Evolutionary conservation across 164 flowering plant species (phyloP).

Genomic region (Akebia trifoliata): DNA sequence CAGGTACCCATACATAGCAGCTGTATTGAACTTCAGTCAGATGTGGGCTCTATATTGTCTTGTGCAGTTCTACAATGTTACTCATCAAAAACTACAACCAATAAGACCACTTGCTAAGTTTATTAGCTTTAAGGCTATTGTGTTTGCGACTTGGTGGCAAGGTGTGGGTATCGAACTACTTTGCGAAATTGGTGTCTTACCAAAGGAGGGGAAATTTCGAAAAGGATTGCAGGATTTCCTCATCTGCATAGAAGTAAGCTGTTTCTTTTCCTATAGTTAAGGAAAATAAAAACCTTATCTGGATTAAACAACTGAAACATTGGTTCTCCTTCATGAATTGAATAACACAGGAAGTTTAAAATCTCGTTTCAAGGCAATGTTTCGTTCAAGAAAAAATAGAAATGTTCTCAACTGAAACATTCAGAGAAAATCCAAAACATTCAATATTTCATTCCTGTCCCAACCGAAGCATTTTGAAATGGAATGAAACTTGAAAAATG

Average conservation of each 20-base stretch:
- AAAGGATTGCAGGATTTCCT: conserved; percentile 75
- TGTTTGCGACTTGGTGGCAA: conserved; percentile 99
- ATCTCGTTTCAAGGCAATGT: no score
- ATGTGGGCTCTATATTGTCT: conserved; percentile 94
- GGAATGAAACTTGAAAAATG: no score
- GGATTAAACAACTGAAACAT: no score
- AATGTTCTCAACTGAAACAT: no score
- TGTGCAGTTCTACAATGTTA: conserved; percentile 79
- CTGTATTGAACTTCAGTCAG: conserved; percentile 91
- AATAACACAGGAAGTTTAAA: no score
- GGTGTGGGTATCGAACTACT: conserved; percentile 81
- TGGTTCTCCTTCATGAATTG: no score
- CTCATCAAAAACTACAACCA: conserved; percentile 56
- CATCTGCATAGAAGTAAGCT: conserved; percentile 82
- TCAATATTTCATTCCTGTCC: no score
- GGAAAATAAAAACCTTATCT: no score
- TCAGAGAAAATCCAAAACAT: no score
- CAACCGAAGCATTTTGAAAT: background rate
- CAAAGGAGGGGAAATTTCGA: conserved; percentile 50
- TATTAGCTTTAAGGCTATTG: conserved; percentile 93
- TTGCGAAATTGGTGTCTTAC: conserved; percentile 48
- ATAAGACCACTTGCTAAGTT: conserved; percentile 88
- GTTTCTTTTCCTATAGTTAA: background rate
- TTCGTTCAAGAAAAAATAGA: no score
- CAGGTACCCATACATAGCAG: conserved; percentile 86